These are phyloP conservation scores for Fusarium dlaminii DNA, from an alignment of 2,329 filamentous ascomycete species.

Conservation along the genomic window DNA sequence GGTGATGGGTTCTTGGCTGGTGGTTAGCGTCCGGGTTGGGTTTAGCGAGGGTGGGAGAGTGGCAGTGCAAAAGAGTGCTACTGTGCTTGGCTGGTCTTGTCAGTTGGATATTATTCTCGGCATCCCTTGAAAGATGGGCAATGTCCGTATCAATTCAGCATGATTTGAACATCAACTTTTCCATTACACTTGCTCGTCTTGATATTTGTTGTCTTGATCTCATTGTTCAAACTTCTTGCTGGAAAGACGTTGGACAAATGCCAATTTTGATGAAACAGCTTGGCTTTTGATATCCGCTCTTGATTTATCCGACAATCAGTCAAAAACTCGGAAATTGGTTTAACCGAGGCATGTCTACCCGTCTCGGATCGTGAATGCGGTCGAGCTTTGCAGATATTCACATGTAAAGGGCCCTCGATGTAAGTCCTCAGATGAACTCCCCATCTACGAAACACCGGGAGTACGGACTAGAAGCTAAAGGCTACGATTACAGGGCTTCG, in stretches of 20 bases:
- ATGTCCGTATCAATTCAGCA: not conserved
- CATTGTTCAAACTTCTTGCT: fast-evolving
- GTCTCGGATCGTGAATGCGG: not conserved
- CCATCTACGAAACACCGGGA: not conserved
- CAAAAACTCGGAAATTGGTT: not conserved
- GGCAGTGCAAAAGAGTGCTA: slow-evolving; percentile 14
- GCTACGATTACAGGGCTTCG: not conserved
- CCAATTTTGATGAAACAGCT: not conserved
- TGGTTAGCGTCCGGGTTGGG: not conserved
- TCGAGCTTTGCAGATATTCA: not conserved
- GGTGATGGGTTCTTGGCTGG: not conserved
- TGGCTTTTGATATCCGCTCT: not conserved
- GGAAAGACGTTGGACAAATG: not conserved
- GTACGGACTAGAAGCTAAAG: not conserved
- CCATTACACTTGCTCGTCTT: not conserved
- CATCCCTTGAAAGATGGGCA: not conserved
- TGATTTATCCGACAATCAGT: not conserved
- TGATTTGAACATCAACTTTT: not conserved
- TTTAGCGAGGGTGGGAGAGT: slow-evolving; percentile 4
- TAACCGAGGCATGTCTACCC: not conserved
- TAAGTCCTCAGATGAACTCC: not conserved
- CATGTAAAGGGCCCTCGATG: not conserved
- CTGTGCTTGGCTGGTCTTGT: slow-evolving; percentile 4
- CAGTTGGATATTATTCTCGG: not conserved
- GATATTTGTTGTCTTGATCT: fast-evolving